Conservation (phyloP, 2,329 filamentous ascomycete species). For the Sphaerulina vaccinii region DNA sequence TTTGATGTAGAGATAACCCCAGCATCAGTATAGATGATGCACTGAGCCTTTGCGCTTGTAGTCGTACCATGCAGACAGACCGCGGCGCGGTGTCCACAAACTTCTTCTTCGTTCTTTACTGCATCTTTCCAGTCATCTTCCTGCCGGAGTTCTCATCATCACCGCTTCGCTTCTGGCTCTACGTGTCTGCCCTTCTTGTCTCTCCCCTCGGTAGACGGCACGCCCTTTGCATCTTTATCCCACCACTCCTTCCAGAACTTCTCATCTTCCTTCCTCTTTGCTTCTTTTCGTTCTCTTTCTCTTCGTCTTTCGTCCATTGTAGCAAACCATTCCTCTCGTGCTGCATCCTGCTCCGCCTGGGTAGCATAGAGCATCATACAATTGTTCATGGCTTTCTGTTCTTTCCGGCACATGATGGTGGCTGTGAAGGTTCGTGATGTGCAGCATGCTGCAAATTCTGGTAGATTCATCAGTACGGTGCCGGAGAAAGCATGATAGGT, state of each 20-base stretch:
- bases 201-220: slow-evolving; percentile 18
- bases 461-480: not conserved
- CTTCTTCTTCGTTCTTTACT: not conserved
- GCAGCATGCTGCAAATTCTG: slow-evolving; percentile 91
- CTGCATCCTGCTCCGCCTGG: slow-evolving; percentile 78
- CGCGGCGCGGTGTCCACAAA: slow-evolving; percentile 6
- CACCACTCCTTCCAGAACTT: slow-evolving; percentile 54
- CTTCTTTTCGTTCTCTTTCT: slow-evolving; percentile 60
- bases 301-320: slow-evolving; percentile 67
- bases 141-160: not conserved
- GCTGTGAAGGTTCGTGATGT: slow-evolving; percentile 81
- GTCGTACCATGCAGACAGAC: slow-evolving; percentile 3
- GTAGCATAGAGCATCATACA: slow-evolving; percentile 91
- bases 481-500: not conserved
- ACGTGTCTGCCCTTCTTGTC: slow-evolving; percentile 17
- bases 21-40: not conserved
- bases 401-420: slow-evolving; percentile 77
- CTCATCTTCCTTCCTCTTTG: slow-evolving; percentile 44
- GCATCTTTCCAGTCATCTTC: not conserved
- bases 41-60: not conserved
- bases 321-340: slow-evolving; percentile 90
- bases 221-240: slow-evolving; percentile 40
- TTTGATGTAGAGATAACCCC: slow-evolving; percentile 12
- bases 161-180: not conserved
- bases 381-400: slow-evolving; percentile 83